A percentile compares a stretch with the other conserved stretches of the same genome.
These are phyloP conservation scores for Sanghuangporus weigelae DNA, from an alignment of 1,284 basidiomycete species.

Conservation along the genomic window DNA sequence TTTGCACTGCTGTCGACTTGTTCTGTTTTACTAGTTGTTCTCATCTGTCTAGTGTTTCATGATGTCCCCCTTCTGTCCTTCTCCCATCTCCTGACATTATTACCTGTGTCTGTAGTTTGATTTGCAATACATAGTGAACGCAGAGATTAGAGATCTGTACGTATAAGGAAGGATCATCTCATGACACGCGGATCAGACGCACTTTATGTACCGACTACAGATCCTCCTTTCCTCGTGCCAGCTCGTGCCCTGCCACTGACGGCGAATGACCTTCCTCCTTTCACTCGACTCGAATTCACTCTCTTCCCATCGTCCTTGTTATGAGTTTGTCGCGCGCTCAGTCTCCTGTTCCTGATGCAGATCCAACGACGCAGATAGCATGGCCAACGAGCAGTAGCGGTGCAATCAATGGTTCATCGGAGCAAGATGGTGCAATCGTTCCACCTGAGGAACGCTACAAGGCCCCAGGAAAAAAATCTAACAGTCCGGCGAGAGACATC, in stretches of 20 bases:
- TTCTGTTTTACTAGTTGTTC: slow-evolving; percentile 6
- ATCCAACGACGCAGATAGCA: slow-evolving; percentile 68
- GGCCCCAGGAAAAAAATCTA: neutral
- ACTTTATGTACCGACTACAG: too few species aligned
- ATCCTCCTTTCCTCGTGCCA: neutral
- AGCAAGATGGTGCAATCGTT: neutral
- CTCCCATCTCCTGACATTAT: neutral
- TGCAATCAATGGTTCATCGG: slow-evolving; percentile 19
- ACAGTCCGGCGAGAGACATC: neutral
- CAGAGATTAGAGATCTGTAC: neutral
- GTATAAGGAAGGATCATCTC: neutral
- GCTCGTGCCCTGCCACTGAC: neutral
- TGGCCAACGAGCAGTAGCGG: slow-evolving; percentile 58
- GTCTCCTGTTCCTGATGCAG: slow-evolving; percentile 38
- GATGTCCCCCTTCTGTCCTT: neutral
- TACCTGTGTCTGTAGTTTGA: neutral
- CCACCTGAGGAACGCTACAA: slow-evolving; percentile 4
- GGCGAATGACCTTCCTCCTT: neutral
- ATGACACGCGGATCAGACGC: neutral
- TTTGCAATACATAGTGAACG: neutral
- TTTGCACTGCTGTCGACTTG: slow-evolving; percentile 11
- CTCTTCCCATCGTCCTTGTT: neutral
- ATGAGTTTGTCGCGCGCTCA: slow-evolving; percentile 1
- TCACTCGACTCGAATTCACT: neutral
- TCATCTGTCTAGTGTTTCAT: neutral